These are phyloP conservation scores for Albatrellus ellisii DNA, from an alignment of 768 basidiomycete species.

Conservation along the genomic window DNA sequence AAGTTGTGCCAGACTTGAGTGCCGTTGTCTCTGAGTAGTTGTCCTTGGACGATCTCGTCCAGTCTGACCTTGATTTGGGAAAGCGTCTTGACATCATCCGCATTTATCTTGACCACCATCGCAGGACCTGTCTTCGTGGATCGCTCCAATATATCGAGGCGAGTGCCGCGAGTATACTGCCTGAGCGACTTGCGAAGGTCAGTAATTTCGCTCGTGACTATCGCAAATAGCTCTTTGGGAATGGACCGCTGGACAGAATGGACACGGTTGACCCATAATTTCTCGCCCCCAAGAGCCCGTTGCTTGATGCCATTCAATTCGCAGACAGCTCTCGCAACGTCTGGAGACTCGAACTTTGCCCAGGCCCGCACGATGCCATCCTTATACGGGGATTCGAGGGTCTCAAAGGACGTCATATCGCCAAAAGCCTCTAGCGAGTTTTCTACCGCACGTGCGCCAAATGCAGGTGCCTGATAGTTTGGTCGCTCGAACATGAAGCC, in stretches of 20 bases:
- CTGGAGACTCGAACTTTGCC: conserved; percentile 38
- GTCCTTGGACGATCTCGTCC: conserved; percentile 49
- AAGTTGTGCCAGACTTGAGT: conserved; percentile 54
- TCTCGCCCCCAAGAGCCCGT: conserved; percentile 29
- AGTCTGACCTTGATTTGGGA: conserved; percentile 45
- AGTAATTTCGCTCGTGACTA: conserved; percentile 31
- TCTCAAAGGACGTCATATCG: conserved; percentile 24
- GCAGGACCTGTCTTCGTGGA: neutral
- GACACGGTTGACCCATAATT: conserved; percentile 38
- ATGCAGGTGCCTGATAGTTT: conserved; percentile 25
- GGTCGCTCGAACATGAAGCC: conserved; percentile 39
- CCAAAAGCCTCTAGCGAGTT: conserved; percentile 26
- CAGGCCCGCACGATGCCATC: conserved; percentile 37
- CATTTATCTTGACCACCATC: conserved; percentile 32
- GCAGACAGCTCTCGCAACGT: conserved; percentile 39
- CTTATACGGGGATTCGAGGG: conserved; percentile 33
- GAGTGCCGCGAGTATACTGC: conserved; percentile 18
- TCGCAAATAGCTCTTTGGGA: conserved; percentile 23
- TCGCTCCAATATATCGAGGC: conserved; percentile 20
- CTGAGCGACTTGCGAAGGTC: conserved; percentile 27
- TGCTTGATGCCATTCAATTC: conserved; percentile 35
- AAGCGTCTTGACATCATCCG: conserved; percentile 35
- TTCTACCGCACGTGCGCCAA: conserved; percentile 26
- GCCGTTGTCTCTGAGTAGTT: conserved; percentile 37
- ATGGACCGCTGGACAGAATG: conserved; percentile 38